Conservation (phyloP, 208 protist genomes). For the Crithidia sp. region DNA sequence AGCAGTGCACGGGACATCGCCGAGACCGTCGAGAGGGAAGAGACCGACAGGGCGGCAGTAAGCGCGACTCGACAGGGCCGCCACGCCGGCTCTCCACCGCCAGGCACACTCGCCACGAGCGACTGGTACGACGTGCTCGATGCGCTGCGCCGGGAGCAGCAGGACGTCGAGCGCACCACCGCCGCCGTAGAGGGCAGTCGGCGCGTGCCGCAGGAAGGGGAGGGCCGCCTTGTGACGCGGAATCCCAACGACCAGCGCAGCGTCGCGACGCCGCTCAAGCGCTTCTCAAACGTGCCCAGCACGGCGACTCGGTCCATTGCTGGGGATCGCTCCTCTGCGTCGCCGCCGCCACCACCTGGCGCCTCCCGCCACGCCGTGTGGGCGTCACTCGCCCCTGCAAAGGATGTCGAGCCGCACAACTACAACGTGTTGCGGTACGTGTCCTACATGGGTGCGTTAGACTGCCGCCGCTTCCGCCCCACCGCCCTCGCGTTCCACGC, state of each 20-base stretch:
- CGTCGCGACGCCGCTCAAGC: constrained; percentile 42
- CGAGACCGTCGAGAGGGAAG: too few species aligned
- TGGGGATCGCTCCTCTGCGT: not conserved
- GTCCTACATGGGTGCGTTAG: constrained; percentile 51
- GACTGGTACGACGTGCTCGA: constrained; percentile 75
- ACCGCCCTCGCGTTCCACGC: constrained; percentile 73
- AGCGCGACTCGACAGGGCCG: not conserved
- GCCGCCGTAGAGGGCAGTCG: constrained; percentile 5
- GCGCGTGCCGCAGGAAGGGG: constrained; percentile 8
- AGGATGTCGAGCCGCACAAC: constrained; percentile 39
- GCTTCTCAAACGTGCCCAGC: constrained; percentile 20
- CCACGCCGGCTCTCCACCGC: constrained; percentile 7
- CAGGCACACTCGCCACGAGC: constrained; percentile 30
- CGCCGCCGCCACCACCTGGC: not conserved
- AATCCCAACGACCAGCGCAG: constrained; percentile 5
- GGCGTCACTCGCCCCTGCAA: constrained; percentile 59
- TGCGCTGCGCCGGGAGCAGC: constrained; percentile 52
- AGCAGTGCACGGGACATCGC: not conserved
- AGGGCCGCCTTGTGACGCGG: constrained; percentile 26
- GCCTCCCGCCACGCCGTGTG: constrained; percentile 72
- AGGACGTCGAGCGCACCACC: constrained; percentile 22
- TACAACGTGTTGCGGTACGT: constrained; percentile 70
- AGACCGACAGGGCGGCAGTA: not conserved
- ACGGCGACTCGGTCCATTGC: constrained; percentile 23
- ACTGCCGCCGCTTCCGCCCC: constrained; percentile 69